Base-by-base conservation (phyloP, 2,329 filamentous ascomycete genomes). In the Rasamsonia emersonii region DNA sequence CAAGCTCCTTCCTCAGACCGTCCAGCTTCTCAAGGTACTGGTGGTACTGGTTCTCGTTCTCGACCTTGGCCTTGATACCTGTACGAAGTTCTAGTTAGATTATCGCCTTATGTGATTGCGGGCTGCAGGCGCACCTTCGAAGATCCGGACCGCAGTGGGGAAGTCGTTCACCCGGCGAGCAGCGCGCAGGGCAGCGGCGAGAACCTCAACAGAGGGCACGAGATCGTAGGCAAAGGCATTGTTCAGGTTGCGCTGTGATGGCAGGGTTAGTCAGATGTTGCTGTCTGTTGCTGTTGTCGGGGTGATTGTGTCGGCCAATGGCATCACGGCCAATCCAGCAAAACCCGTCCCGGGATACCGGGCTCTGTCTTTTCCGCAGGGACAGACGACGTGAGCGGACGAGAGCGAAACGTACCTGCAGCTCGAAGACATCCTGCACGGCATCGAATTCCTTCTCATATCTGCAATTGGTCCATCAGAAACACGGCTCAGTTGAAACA, bases 221-320 rank as follows among this genome's bases (percentile, higher is more conserved):
- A 98, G 82, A 79, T 98, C 91, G 80, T 98, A 98, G 59, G 91
- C 91, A 70, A 98, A 98, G 62, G 86, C 89, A 72, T 98, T 98
- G 81, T 98, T 98, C 59, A 94, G 75, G 73, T 94, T 94, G 66
- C 86, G 84, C 76, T 86, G 58, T 45, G 10, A 23, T 20, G 20
- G 33, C 23, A 30, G 18, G 33, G n/a, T n/a, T n/a, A n/a, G n/a
- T n/a, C 18, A 18, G 26, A 25, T 25, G 15, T 25, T 11, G 17
- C 15, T 24, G 9, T 18, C 33, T 21, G n/a, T n/a, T n/a, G n/a
- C n/a, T n/a, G n/a, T n/a, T n/a, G n/a, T n/a, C 18, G 25, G 25
- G 24, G 43, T 44, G 35, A 32, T 41, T 50, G 33, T 36, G 47
- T 46, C 34, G 41, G 47, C 43, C 37, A 41, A 39, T 29, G 25